Conservation (phyloP, 1,284 basidiomycete species). For the Lentinula novae-zelandiae region DNA sequence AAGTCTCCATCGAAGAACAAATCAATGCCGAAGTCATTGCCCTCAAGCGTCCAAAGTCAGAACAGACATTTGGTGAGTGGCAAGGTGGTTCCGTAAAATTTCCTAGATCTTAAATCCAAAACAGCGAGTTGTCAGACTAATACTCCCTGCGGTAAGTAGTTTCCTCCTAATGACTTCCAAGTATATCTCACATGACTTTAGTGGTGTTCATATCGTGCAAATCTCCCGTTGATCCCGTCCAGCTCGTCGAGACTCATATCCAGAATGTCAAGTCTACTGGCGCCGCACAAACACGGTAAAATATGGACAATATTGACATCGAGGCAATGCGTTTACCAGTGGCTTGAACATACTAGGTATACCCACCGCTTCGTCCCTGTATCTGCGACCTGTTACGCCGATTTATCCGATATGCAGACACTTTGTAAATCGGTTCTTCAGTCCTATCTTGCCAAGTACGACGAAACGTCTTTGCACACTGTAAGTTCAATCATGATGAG, state of each 20-base stretch:
- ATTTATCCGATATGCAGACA: conserved; percentile 60
- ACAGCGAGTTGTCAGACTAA: conserved; percentile 72
- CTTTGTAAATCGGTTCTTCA: conserved; percentile 54
- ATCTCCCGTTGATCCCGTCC: conserved; percentile 73
- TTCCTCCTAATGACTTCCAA: conserved; percentile 9
- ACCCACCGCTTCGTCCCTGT: conserved; percentile 69
- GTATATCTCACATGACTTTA: conserved; percentile 25
- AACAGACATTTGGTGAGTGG: conserved; percentile 62
- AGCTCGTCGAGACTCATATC: conserved; percentile 62
- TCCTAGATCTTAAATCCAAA: not conserved
- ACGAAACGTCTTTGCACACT: conserved; percentile 36
- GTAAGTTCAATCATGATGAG: conserved; percentile 26
- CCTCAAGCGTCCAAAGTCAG: conserved; percentile 62
- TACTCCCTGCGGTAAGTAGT: conserved; percentile 62
- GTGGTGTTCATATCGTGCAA: conserved; percentile 79
- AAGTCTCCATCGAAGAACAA: conserved; percentile 56
- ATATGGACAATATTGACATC: not conserved
- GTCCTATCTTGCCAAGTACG: conserved; percentile 44
- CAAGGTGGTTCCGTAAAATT: not conserved
- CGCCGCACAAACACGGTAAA: conserved; percentile 61
- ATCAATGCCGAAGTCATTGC: conserved; percentile 66
- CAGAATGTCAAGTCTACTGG: conserved; percentile 61
- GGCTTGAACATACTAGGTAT: conserved; percentile 38
- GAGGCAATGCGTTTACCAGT: not conserved
- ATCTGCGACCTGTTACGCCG: conserved; percentile 61